Conservation (phyloP, 2,329 filamentous ascomycete genomes). For the Aspergillus fischeri region DNA sequence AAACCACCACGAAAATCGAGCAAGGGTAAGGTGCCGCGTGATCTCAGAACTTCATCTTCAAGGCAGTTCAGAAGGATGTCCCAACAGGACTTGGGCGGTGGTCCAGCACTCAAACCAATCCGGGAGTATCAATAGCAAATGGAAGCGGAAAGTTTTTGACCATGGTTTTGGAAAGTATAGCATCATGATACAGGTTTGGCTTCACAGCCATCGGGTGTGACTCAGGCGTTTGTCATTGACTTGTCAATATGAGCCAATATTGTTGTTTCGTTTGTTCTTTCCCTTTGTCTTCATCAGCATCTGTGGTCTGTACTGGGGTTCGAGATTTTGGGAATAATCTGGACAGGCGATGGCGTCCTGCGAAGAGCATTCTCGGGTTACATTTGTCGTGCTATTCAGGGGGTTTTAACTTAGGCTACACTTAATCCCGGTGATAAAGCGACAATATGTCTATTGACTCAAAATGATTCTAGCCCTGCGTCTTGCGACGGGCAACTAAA, state of each 20-base stretch:
- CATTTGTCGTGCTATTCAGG: not conserved
- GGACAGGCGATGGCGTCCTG: not conserved
- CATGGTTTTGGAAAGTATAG: not conserved
- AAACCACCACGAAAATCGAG: not conserved
- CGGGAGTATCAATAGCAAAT: conserved; percentile 1
- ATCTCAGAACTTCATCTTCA: not conserved
- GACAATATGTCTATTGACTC: not conserved
- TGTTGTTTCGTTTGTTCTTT: not conserved
- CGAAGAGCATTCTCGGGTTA: not conserved
- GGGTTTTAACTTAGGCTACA: not conserved
- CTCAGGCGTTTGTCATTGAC: not conserved
- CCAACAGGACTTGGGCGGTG: not conserved
- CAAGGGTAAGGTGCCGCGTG: conserved; percentile 23
- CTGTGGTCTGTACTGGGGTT: not conserved
- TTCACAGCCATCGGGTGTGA: not conserved
- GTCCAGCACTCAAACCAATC: conserved; percentile 3
- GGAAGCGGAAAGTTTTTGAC: not conserved
- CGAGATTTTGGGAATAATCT: not conserved
- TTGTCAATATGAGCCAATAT: not conserved
- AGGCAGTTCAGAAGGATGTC: conserved; percentile 8
- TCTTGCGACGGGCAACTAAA: not conserved
- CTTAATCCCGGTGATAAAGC: not conserved
- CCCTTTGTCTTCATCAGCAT: too few relatives aligned
- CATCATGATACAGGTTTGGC: not conserved
- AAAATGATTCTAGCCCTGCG: not conserved